Conservation (phyloP, 2,329 filamentous ascomycete genomes). For the Nemania bipapillata region DNA sequence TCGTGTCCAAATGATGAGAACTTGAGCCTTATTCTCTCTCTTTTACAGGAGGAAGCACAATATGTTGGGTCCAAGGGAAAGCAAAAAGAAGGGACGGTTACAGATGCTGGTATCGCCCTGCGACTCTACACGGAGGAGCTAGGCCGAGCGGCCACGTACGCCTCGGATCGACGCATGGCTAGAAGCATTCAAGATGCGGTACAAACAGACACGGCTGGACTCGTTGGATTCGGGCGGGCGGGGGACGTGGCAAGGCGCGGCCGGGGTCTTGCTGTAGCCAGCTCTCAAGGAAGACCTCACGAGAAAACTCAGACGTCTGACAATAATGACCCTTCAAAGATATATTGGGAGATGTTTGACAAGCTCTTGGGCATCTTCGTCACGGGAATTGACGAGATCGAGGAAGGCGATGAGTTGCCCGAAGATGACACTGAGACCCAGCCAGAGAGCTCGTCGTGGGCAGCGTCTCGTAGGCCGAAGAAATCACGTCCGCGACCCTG, state of each 20-base stretch:
- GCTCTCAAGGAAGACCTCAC: not conserved
- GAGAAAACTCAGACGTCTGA: not conserved
- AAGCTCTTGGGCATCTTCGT: constrained; percentile 36
- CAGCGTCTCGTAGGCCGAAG: constrained; percentile 26
- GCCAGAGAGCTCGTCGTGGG: constrained; percentile 42
- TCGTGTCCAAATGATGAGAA: constrained; percentile 26
- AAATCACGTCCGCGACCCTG: constrained; percentile 26
- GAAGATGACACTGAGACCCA: constrained; percentile 5
- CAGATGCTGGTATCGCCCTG: constrained; percentile 41
- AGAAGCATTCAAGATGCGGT: constrained; percentile 42
- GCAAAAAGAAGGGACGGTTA: constrained; percentile 28
- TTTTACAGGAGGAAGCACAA: constrained; percentile 20
- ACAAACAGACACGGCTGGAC: constrained; percentile 35
- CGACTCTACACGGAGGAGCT: constrained; percentile 40
- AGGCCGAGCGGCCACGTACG: constrained; percentile 20
- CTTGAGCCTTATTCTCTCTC: constrained; percentile 22
- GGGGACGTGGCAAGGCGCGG: constrained; percentile 35
- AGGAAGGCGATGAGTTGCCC: not conserved
- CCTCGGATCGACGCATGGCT: constrained; percentile 41
- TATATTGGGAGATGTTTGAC: constrained; percentile 33
- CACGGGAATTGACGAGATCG: constrained; percentile 14
- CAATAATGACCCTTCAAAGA: not conserved
- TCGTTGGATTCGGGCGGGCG: constrained; percentile 31
- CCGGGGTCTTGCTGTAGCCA: constrained; percentile 26
- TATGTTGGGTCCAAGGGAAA: constrained; percentile 40